A percentile compares a stretch with the other conserved stretches of the same genome.
phyloP scores from a whole-genome alignment of 2,329 filamentous ascomycete genomes.

The Eutypella sp. region DNA sequence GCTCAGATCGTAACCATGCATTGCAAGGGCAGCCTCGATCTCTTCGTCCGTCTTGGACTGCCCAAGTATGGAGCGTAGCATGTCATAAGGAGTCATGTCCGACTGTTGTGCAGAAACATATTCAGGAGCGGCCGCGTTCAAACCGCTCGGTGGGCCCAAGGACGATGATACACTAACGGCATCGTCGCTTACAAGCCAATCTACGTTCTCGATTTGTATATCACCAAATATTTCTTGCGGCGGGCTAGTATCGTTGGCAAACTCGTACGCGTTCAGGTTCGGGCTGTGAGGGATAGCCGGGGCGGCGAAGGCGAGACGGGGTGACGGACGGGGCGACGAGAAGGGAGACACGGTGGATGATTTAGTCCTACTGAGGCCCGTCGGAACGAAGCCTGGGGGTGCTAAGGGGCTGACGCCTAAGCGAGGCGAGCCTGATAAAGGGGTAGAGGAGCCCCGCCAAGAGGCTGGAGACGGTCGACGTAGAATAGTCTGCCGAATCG shows the following conservation, averaged over 20 bases:
- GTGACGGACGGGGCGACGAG: conserved; percentile 87
- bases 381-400: conserved; percentile 76
- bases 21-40: conserved; percentile 83
- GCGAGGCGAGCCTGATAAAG: conserved; percentile 76
- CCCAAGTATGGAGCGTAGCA: conserved; percentile 89
- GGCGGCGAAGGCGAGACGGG: conserved; percentile 81
- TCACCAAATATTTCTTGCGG: conserved; percentile 85
- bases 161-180: conserved; percentile 76
- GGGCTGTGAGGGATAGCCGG: conserved; percentile 92
- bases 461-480: conserved; percentile 88
- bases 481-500: conserved; percentile 82
- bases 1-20: conserved; percentile 88
- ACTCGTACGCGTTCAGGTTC: conserved; percentile 90
- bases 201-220: conserved; percentile 88
- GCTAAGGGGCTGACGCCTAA: conserved; percentile 77
- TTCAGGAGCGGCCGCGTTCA: conserved; percentile 78
- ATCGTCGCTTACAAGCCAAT: conserved; percentile 93
- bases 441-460: conserved; percentile 82
- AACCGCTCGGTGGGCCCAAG: conserved; percentile 59
- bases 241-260: conserved; percentile 74
- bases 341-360: conserved; percentile 83
- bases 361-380: conserved; percentile 70
- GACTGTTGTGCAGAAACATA: conserved; percentile 64
- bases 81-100: conserved; percentile 98
- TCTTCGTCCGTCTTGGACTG: conserved; percentile 89